phyloP scores from a whole-genome alignment of 495 filamentous ascomycete species.

The Penicillium egyptiacum region DNA sequence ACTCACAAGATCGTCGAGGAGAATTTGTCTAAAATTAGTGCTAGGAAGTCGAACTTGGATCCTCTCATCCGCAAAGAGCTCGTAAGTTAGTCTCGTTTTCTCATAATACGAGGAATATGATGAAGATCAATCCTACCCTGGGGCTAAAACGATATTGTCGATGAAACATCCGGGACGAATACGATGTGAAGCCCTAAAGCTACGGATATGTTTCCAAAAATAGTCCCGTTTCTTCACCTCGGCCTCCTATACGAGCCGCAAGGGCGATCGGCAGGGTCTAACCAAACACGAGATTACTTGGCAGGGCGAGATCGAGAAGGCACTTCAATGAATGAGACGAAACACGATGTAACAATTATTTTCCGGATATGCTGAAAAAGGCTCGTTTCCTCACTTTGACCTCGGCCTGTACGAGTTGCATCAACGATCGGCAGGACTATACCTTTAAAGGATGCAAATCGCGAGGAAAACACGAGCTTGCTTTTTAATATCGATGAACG shows the following conservation, averaged over 20 bases:
- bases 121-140: conserved; percentile 11
- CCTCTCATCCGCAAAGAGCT: conserved; percentile 4
- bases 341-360: too few species aligned
- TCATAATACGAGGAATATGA: conserved; percentile 14
- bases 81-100: neutral
- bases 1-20: too few species aligned
- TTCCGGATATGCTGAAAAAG: too few species aligned
- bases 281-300: conserved; percentile 14
- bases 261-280: conserved; percentile 15
- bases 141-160: conserved; percentile 1
- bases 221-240: conserved; percentile 11
- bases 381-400: too few species aligned
- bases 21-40: conserved; percentile 10
- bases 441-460: too few species aligned
- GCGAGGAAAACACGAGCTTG: too few species aligned
- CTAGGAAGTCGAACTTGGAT: neutral
- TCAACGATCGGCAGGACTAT: too few species aligned
- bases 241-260: neutral
- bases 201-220: conserved; percentile 11
- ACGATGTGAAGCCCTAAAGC: conserved; percentile 9
- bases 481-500: too few species aligned
- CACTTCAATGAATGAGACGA: too few species aligned
- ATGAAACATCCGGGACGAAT: conserved; percentile 4
- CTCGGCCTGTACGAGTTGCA: too few species aligned
- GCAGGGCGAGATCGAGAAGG: neutral